Conservation (phyloP, 2,329 filamentous ascomycete species). For the Aspergillus luchuensis region DNA sequence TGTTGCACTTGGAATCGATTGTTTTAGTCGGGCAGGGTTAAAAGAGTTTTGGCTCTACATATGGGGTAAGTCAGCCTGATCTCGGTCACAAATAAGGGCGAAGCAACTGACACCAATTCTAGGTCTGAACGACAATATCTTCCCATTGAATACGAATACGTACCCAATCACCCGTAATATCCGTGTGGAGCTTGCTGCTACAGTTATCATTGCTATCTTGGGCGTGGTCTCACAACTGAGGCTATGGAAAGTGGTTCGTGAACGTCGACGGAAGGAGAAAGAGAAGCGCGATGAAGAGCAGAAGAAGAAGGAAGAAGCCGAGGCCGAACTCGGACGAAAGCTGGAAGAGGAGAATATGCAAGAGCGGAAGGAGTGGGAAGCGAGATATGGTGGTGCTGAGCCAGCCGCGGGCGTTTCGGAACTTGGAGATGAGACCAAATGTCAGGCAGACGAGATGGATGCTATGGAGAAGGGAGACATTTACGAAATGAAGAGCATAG, state of each 20-base stretch:
- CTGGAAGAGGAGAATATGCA: slow-evolving; percentile 49
- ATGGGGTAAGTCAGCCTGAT: slow-evolving; percentile 61
- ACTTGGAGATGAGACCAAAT: slow-evolving; percentile 23
- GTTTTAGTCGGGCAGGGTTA: slow-evolving; percentile 82
- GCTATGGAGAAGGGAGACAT: slow-evolving; percentile 26
- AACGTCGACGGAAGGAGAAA: slow-evolving; percentile 51
- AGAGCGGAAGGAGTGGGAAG: slow-evolving; percentile 69
- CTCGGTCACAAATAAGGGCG: background rate
- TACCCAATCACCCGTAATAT: slow-evolving; percentile 89
- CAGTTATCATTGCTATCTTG: slow-evolving; percentile 71
- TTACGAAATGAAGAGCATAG: slow-evolving; percentile 29
- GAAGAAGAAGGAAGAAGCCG: slow-evolving; percentile 62
- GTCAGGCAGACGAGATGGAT: slow-evolving; percentile 12
- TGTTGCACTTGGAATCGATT: slow-evolving; percentile 82
- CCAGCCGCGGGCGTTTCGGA: slow-evolving; percentile 30
- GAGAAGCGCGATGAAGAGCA: slow-evolving; percentile 53
- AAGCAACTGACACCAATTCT: slow-evolving; percentile 8
- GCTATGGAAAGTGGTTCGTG: slow-evolving; percentile 77
- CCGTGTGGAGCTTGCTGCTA: slow-evolving; percentile 77
- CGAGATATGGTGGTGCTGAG: slow-evolving; percentile 64
- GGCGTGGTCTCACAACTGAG: slow-evolving; percentile 83
- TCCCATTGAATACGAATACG: slow-evolving; percentile 72
- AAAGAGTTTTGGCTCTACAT: slow-evolving; percentile 97
- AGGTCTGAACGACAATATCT: slow-evolving; percentile 74
- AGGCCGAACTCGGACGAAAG: slow-evolving; percentile 69